Evolutionary conservation across 768 basidiomycete genomes (phyloP).

Genomic region (Phlebiopsis flavidoalba): DNA sequence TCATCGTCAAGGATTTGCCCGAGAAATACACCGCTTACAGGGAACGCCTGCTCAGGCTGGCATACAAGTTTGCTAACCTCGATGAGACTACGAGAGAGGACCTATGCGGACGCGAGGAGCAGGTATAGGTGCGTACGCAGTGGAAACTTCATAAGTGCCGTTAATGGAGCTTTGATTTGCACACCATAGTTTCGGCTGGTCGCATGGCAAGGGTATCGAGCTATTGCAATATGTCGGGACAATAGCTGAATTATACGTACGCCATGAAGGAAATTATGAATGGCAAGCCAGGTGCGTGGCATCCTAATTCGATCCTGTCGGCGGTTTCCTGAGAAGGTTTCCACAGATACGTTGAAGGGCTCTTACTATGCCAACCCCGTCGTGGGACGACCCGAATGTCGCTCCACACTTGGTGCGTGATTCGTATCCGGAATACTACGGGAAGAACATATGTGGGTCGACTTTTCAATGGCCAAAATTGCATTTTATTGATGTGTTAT

Average conservation of each 20-base stretch:
- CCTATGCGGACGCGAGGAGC: conserved; percentile 65
- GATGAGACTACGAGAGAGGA: conserved; percentile 63
- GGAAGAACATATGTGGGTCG: conserved; percentile 75
- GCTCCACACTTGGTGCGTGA: conserved; percentile 44
- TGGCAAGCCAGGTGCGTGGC: conserved; percentile 63
- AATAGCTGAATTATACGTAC: neutral
- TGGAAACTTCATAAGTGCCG: neutral
- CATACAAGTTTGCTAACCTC: conserved; percentile 71
- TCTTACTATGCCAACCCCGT: conserved; percentile 91
- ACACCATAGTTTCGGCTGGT: conserved; percentile 84
- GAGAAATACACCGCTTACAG: conserved; percentile 54
- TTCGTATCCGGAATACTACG: conserved; percentile 80
- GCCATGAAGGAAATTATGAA: conserved; percentile 85
- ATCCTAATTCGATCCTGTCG: neutral
- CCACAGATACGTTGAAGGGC: conserved; percentile 85
- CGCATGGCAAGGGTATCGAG: conserved; percentile 78
- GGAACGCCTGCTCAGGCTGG: conserved; percentile 66
- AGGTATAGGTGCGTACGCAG: conserved; percentile 59
- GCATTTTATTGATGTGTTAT: neutral
- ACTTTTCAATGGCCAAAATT: neutral
- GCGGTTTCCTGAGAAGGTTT: neutral
- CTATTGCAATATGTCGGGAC: neutral
- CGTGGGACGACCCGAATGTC: conserved; percentile 60
- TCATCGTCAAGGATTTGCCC: conserved; percentile 81
- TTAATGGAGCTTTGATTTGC: neutral